Base-by-base conservation (phyloP, 805 yeast genomes). In the Kockiozyma suomiensis region DNA sequence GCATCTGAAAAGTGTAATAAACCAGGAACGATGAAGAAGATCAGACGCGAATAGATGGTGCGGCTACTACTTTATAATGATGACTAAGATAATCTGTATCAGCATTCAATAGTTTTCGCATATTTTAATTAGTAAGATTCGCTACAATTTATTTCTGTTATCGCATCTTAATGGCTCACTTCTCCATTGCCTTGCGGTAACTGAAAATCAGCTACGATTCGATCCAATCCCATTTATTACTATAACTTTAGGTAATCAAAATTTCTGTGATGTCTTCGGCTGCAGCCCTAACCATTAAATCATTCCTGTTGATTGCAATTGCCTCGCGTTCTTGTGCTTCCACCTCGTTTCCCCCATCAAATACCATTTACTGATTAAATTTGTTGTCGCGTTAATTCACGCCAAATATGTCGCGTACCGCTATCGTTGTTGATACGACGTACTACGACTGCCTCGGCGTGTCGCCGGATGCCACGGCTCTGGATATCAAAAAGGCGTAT, bases 401-500 rank as follows among this genome's bases (percentile, higher is more conserved):
- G 38, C 38, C 43, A 21, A 38, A 21, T 13, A 50, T 50, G 54
- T 26, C 47, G 32, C 54, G 54, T 17, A 37, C 53, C 25, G 54
- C 50, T 81, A 91, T 91, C 97, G 97, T 89, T 15, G 90, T 85
- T 74, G 98, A 93, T 70, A 87, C 90, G 17, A 86, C 87, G 10
- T 94, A 93, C 74, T 94, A 94, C 74, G 99, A 94, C 66, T 74
- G 85, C 15, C 77, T 94, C 51, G 88, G 83, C 38, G 86, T 93
- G 17, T 68, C 75, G 26, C 80, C 85, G 21, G 82, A 82, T 12
- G 97, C 97, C 19, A 81, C 88, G 0, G 85, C 85, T 3, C 78
- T 82, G 10, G 96, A 94, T 65, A 89, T 94, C 74, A 94, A 94
- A 75, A 90, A 90, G 73, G 96, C 97, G 0, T 94, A 94, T 74